Conservation (phyloP, 257 asterid species). For the Coffea canephora region DNA sequence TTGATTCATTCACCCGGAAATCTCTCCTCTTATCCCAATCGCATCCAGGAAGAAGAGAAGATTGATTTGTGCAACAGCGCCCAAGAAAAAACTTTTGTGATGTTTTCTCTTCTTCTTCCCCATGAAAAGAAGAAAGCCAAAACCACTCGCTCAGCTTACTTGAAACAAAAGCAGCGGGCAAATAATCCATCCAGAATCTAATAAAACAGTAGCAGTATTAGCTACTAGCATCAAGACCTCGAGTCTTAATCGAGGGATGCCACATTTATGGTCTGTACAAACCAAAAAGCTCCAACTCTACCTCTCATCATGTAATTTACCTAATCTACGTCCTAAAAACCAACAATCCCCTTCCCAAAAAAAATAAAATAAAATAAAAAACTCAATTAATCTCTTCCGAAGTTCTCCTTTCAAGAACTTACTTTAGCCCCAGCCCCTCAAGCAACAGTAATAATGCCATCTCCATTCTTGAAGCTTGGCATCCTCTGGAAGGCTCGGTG, state of each 20-base stretch:
- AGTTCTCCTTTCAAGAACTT: conserved; percentile 17
- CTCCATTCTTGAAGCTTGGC: conserved; percentile 74
- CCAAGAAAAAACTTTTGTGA: too few species aligned
- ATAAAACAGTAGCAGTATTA: conserved; percentile 21
- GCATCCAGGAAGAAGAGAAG: too few species aligned
- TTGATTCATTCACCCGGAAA: too few species aligned
- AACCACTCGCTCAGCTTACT: too few species aligned
- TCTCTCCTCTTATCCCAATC: too few species aligned
- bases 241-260: conserved; percentile 44
- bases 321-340: conserved; percentile 38
- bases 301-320: conserved; percentile 26
- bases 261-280: conserved; percentile 59
- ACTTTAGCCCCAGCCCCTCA: conserved; percentile 29
- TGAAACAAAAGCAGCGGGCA: not conserved
- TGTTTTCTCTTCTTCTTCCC: too few species aligned
- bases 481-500: conserved; percentile 58
- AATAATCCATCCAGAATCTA: conserved; percentile 30
- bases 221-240: conserved; percentile 17
- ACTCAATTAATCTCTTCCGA: not conserved
- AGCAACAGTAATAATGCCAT: conserved; percentile 87
- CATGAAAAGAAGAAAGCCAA: too few species aligned
- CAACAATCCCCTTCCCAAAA: not conserved
- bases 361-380: too few species aligned
- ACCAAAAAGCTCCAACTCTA: conserved; percentile 30
- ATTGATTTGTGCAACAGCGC: too few species aligned